These are phyloP conservation scores for Trichothecium roseum DNA, from an alignment of 2,329 filamentous ascomycete genomes.

Conservation along the genomic window DNA sequence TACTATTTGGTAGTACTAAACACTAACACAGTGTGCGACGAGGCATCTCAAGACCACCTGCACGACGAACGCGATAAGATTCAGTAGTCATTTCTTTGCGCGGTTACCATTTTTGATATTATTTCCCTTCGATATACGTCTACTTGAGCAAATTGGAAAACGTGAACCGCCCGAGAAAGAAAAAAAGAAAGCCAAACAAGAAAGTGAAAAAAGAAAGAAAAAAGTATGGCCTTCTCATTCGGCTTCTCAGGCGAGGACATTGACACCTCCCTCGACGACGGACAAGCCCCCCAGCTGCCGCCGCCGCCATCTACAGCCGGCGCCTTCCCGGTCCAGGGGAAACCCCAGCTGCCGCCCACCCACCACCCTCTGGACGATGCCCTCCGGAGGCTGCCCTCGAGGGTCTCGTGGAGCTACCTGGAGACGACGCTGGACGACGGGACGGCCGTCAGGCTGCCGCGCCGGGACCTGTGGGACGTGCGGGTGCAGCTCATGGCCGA, in stretches of 20 bases:
- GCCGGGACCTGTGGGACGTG: constrained; percentile 74
- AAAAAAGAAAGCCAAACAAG: no score
- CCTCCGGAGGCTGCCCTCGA: constrained; percentile 55
- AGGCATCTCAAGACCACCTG: no score
- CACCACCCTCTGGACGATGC: constrained; percentile 39
- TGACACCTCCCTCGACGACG: constrained; percentile 33
- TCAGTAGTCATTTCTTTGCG: no score
- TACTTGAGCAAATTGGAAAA: no score
- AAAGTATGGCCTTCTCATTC: constrained; percentile 44
- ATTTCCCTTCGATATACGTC: no score
- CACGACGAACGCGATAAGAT: no score
- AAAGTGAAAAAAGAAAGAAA: neutral
- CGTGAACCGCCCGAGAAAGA: no score
- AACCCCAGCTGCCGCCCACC: constrained; percentile 45
- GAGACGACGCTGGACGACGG: constrained; percentile 47
- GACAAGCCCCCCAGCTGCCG: constrained; percentile 9
- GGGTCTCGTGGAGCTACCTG: constrained; percentile 59
- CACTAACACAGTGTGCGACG: neutral
- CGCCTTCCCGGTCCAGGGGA: constrained; percentile 53
- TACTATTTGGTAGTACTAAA: neutral
- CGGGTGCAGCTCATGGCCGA: constrained; percentile 72
- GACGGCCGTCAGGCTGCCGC: constrained; percentile 46
- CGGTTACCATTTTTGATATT: no score
- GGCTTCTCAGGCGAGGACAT: constrained; percentile 56
- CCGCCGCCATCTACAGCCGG: constrained; percentile 20